Evolutionary conservation across 176 grass and related monocot species (phyloP).

Genomic region (Hordeum vulgare): DNA sequence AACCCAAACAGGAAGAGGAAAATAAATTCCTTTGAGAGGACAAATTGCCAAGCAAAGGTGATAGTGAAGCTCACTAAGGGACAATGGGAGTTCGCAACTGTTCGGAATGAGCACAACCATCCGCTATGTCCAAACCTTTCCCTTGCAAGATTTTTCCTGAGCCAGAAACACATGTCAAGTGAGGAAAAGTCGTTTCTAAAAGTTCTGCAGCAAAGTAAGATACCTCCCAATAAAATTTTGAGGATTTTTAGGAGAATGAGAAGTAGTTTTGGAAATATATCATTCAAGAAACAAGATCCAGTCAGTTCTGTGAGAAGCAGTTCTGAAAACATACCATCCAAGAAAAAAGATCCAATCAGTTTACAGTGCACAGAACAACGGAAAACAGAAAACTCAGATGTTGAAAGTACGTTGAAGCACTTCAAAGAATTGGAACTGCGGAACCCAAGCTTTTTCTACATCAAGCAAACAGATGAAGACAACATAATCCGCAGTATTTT

Average conservation of each 20-base stretch:
- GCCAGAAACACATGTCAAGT: slow-evolving; percentile 13
- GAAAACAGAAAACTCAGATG: slow-evolving; percentile 6
- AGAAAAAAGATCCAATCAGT: background rate
- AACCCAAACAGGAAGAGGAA: slow-evolving; percentile 1
- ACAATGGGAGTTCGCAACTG: background rate
- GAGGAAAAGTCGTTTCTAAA: slow-evolving; percentile 12
- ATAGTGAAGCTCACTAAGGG: slow-evolving; percentile 19
- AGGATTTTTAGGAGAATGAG: slow-evolving; percentile 13
- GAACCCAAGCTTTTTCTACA: slow-evolving; percentile 6
- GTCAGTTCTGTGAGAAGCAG: background rate
- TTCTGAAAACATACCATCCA: background rate
- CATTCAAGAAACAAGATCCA: background rate
- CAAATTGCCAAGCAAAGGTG: slow-evolving; percentile 18
- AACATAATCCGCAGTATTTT: slow-evolving; percentile 8
- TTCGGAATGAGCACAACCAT: slow-evolving; percentile 21
- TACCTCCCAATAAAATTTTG: slow-evolving; percentile 22
- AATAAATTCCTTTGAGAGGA: background rate
- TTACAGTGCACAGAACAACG: background rate
- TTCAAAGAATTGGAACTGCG: slow-evolving; percentile 1
- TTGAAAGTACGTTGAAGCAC: slow-evolving; percentile 1
- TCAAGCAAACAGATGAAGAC: background rate
- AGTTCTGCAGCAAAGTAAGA: slow-evolving; percentile 13
- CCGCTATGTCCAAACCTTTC: background rate
- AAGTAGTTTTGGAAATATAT: background rate
- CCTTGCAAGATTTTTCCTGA: background rate